phyloP scores from a whole-genome alignment of 2,329 filamentous ascomycete genomes.

The Geosmithia flava region DNA sequence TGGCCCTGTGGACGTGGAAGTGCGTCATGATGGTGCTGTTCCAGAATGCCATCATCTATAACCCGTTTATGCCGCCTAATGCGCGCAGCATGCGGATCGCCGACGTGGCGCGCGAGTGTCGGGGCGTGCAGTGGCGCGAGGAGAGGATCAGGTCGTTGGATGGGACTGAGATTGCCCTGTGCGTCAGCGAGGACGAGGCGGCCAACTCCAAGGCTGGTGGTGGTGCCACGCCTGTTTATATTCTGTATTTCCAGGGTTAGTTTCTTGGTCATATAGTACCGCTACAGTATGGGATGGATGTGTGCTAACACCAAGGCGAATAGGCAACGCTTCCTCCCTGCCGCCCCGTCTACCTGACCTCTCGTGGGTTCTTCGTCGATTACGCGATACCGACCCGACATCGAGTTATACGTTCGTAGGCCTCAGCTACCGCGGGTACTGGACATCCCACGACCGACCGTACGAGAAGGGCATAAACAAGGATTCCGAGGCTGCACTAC shows the following conservation, averaged over 20 bases:
- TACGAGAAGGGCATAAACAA: constrained; percentile 58
- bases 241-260: constrained; percentile 45
- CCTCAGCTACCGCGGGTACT: constrained; percentile 60
- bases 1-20: constrained; percentile 53
- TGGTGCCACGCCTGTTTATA: constrained; percentile 27
- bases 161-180: constrained; percentile 51
- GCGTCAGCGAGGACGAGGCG: constrained; percentile 27
- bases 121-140: constrained; percentile 55
- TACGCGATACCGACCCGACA: constrained; percentile 24
- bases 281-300: not conserved
- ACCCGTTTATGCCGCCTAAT: constrained; percentile 63
- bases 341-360: constrained; percentile 44
- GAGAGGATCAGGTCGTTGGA: constrained; percentile 47
- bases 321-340: constrained; percentile 47
- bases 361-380: constrained; percentile 35
- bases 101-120: constrained; percentile 48
- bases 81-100: constrained; percentile 53
- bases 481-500: constrained; percentile 52
- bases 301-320: constrained; percentile 2
- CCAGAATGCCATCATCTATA: constrained; percentile 75
- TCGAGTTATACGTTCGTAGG: constrained; percentile 36
- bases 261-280: too few species aligned
- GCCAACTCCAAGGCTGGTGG: not conserved
- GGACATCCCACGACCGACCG: constrained; percentile 62
- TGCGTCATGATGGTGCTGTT: constrained; percentile 65